Conservation (phyloP, 805 yeast species). For the Candida qinlingensis region DNA sequence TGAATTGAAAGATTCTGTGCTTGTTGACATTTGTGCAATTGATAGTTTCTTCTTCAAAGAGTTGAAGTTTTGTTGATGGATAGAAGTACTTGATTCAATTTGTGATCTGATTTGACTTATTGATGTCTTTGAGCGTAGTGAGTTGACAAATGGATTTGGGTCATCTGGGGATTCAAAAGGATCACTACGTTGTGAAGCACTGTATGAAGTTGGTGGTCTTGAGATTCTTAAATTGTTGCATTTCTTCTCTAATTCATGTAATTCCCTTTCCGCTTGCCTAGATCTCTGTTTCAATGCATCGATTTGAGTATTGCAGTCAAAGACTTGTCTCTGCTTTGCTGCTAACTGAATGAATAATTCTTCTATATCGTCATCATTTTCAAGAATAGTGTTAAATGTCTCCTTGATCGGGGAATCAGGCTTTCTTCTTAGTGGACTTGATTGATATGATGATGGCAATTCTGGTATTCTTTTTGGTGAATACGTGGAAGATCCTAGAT, state of each 20-base stretch:
- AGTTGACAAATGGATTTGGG: background rate
- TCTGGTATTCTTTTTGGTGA: constrained; percentile 5
- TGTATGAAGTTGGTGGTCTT: background rate
- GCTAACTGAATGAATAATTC: constrained; percentile 37
- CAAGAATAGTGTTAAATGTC: background rate
- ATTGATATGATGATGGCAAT: background rate
- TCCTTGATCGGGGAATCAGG: background rate
- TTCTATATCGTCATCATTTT: constrained; percentile 8
- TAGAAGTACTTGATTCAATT: constrained; percentile 4
- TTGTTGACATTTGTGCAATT: constrained; percentile 12
- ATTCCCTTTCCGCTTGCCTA: constrained; percentile 33
- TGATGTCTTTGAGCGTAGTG: constrained; percentile 12
- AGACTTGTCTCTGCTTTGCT: constrained; percentile 46
- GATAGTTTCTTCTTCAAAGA: constrained; percentile 21
- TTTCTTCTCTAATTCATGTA: constrained; percentile 29
- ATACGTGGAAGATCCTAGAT: constrained; percentile 3
- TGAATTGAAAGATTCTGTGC: constrained; percentile 5
- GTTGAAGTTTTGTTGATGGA: constrained; percentile 15
- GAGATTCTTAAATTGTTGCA: constrained; percentile 20
- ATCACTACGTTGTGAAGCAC: background rate
- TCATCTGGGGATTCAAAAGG: background rate
- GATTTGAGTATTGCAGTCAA: constrained; percentile 41
- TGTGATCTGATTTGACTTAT: constrained; percentile 9
- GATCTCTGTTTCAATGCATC: constrained; percentile 32
- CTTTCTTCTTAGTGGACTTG: background rate